Conservation (phyloP, 192 early-diverging fungal genomes). For the Coemansia sp. region DNA sequence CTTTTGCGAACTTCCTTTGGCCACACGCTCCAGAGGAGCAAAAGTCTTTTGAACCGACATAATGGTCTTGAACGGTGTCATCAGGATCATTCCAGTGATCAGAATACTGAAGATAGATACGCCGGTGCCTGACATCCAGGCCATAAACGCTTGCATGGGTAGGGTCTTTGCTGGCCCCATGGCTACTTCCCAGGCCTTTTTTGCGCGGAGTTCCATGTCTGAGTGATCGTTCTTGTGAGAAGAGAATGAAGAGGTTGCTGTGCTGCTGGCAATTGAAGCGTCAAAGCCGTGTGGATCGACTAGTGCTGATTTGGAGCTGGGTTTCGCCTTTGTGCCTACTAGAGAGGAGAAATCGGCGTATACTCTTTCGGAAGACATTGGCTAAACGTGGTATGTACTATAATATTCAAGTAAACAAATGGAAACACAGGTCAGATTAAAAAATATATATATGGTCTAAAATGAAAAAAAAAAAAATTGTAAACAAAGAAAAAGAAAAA, state of each 20-base stretch:
- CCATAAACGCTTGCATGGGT: constrained; percentile 98
- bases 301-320: neutral
- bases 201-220: constrained; percentile 41
- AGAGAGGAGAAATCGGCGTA: constrained; percentile 51
- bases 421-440: too few relatives aligned
- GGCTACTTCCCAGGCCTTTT: constrained; percentile 98
- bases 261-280: constrained; percentile 13
- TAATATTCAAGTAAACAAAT: too few relatives aligned
- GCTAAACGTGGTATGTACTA: too few relatives aligned
- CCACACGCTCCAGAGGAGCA: constrained; percentile 70
- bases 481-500: neutral
- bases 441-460: constrained; percentile 1
- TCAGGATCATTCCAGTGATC: constrained; percentile 95
- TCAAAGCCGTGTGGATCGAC: constrained; percentile 43
- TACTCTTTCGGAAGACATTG: constrained; percentile 15
- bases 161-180: constrained; percentile 85
- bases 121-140: constrained; percentile 96
- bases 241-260: constrained; percentile 4
- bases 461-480: neutral
- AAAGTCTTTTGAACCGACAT: constrained; percentile 73
- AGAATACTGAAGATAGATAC: constrained; percentile 97
- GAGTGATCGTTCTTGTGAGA: constrained; percentile 18
- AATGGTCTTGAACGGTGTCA: constrained; percentile 78
- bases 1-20: constrained; percentile 29
- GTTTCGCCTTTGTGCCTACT: constrained; percentile 14